phyloP scores from a whole-genome alignment of 192 early-diverging fungal genomes.

The Backusella macrospora region DNA sequence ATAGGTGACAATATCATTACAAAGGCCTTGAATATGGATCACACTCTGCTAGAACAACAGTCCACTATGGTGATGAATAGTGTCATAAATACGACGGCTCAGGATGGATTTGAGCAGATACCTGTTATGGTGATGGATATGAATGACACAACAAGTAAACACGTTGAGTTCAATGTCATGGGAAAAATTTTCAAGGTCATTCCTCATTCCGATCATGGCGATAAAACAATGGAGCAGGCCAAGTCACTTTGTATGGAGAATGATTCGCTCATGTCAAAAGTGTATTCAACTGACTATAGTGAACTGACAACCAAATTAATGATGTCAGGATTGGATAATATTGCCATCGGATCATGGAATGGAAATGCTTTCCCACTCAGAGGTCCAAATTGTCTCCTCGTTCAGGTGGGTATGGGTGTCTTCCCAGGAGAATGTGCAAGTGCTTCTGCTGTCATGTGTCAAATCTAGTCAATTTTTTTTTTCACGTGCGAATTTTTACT shows the following conservation, averaged over 20 bases:
- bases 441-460: constrained; percentile 1
- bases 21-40: not conserved
- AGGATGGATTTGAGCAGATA: not conserved
- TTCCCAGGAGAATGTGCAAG: not conserved
- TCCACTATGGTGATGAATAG: not conserved
- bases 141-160: not conserved
- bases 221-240: not conserved
- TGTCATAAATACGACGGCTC: not conserved
- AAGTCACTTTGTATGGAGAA: not conserved
- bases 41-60: not conserved
- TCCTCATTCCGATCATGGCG: not conserved
- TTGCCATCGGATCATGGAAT: constrained; percentile 25
- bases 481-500: not conserved
- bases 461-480: not conserved
- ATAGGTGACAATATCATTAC: not conserved
- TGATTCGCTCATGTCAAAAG: not conserved
- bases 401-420: constrained; percentile 9
- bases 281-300: not conserved
- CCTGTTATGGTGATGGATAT: not conserved
- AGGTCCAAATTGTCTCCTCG: constrained; percentile 7
- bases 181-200: not conserved
- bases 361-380: constrained; percentile 1
- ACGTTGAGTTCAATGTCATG: not conserved
- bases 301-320: not conserved
- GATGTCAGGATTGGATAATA: not conserved